Evolutionary conservation across 2,329 filamentous ascomycete species (phyloP), one percentile per base, ranked within the genome.

Genomic region (Colletotrichum gigasporum): DNA sequence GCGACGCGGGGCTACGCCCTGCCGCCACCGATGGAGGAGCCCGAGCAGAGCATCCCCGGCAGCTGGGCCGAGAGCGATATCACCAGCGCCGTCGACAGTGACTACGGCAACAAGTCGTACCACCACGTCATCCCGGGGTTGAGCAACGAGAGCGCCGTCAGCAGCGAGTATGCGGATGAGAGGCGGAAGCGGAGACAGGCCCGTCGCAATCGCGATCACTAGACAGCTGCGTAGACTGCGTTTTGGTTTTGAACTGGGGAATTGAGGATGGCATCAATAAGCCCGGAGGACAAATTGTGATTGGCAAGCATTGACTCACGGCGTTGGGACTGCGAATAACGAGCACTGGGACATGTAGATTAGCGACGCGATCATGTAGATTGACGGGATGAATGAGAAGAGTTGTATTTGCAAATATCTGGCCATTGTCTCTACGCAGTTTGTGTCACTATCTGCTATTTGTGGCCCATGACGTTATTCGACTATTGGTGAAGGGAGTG

Each of bases 91-190:
- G 71, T 73, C 3, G 75, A 75, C 44, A 83, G 81, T 71, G 85
- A 87, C 2, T 68, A 83, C 8, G 86, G 86, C 28, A 87, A 84
- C 68, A 87, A 87, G 80, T 81, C 84, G 35, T 87, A 88, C 71
- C 79, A 79, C 68, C 84, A 87, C 68, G 75, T 82, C 35, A 84
- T 87, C 72, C 85, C 86, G 2, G 85, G 85, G 67, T 72, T 86
- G 65, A 69, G 75, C 54, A 76, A 70, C 64, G 74, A 65, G 68
- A 75, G 67, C 10, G 69, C 70, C 2, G 71, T 71, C 32, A 67
- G 72, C 11, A 75, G 72, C 48, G 79, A 82, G 44, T 80, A 82
- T 52, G 71, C 75, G 1, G 77, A 83, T 67, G 80, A 83, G 73
- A 79, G 76, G 72, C 70, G 81, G 24, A 79, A 76, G 76, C 77